Base-by-base conservation (phyloP, 2,329 filamentous ascomycete species). In the Chaetoscypha palmicola region DNA sequence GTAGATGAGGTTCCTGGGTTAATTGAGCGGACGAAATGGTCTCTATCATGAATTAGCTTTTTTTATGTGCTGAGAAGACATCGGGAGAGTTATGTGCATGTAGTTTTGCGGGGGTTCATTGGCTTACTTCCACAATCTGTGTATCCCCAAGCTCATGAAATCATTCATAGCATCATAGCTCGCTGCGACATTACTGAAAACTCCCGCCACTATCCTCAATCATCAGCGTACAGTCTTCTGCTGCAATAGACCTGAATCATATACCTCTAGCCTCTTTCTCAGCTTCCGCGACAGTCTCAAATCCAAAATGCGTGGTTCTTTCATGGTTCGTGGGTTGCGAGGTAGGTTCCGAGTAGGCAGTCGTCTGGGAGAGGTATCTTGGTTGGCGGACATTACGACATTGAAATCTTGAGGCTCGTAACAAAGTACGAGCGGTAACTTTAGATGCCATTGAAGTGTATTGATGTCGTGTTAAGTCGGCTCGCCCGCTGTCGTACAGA, bases 101-200 rank as follows among this genome's bases (percentile, higher is more conserved):
- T n/a, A n/a, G n/a, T n/a, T n/a, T n/a, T n/a, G n/a, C n/a, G n/a
- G n/a, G n/a, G n/a, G n/a, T n/a, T n/a, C n/a, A n/a, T n/a, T n/a
- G n/a, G 73, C 38, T 56, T 77, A 77, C 58, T 83, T 98, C 92
- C 92, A 98, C 28, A 98, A 71, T 33, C 92, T 85, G 66, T 98
- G 92, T 68, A 95, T 90, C 43, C 92, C 92, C 37, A 98, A 78
- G 5, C 92, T 97, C 92, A 98, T 98, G 55, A 97, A 76, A 65
- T 98, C 92, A 69, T 98, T 98, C 92, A 98, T 98, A 50, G 83
- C 84, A 66, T 98, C 92, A 68, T 98, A 98, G 14, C 85, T 60
- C 34, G 56, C 81, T 55, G 92, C 92, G 31, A 98, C 92, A 54
- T 85, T 96, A 65, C 87, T 91, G 70, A 98, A 98, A 46, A 98